phyloP scores from a whole-genome alignment of 805 yeast genomes.

The Tetrapisispora nanseiensis region DNA sequence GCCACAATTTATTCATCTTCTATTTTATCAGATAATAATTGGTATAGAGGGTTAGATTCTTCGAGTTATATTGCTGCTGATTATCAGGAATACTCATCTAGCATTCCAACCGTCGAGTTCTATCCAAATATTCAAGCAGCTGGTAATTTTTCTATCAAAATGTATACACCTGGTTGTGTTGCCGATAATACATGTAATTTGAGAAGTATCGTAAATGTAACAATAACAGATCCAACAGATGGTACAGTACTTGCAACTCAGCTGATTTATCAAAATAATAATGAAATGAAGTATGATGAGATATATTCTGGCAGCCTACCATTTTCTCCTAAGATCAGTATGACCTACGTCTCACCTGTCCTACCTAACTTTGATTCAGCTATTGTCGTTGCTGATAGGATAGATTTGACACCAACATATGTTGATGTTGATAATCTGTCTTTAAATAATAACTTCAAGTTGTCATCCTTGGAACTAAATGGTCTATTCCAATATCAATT shows the following conservation, averaged over 20 bases:
- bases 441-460: neutral
- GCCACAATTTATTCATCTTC: constrained; percentile 17
- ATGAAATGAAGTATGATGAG: constrained; percentile 68
- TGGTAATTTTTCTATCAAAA: constrained; percentile 62
- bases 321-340: constrained; percentile 36
- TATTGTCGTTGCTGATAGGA: constrained; percentile 60
- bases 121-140: constrained; percentile 60
- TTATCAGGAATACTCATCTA: constrained; percentile 27
- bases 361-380: constrained; percentile 23
- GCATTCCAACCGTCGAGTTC: constrained; percentile 35
- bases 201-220: constrained; percentile 73
- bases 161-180: constrained; percentile 84
- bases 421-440: neutral
- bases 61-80: constrained; percentile 24
- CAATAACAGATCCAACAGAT: constrained; percentile 37
- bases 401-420: constrained; percentile 30
- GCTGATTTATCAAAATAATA: constrained; percentile 69
- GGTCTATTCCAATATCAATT: constrained; percentile 79
- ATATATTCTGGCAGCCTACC: constrained; percentile 62
- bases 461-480: constrained; percentile 33
- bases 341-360: constrained; percentile 32
- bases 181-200: constrained; percentile 53
- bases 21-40: constrained; percentile 19
- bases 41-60: constrained; percentile 26
- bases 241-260: constrained; percentile 32